Percentiles rank a stretch among this genome's conserved stretches.
phyloP scores from a whole-genome alignment of 768 basidiomycete genomes.

The Xerocomellus dryophilus region DNA sequence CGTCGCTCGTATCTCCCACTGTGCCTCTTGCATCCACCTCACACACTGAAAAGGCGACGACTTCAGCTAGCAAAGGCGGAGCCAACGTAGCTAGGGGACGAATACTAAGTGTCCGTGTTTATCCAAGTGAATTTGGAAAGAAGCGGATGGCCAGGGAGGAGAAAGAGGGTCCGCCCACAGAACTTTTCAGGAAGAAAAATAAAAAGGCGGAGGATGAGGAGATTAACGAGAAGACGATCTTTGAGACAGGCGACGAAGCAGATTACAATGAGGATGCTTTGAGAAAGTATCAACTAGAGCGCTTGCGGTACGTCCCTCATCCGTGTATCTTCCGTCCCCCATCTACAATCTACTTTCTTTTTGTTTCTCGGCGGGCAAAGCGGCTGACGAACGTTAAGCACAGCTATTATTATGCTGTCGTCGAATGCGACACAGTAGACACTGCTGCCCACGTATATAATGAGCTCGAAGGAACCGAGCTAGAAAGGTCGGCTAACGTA shows the following conservation, averaged over 20 bases:
- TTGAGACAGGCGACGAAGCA: constrained; percentile 63
- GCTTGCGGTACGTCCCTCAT: constrained; percentile 64
- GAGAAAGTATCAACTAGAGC: constrained; percentile 88
- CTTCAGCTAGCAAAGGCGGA: constrained; percentile 4
- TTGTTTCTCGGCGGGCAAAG: neutral
- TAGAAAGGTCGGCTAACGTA: constrained; percentile 95
- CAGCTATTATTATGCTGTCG: constrained; percentile 95
- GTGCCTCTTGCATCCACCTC: constrained; percentile 40
- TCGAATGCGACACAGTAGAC: constrained; percentile 77
- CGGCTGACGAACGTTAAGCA: constrained; percentile 11
- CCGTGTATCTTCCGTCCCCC: neutral
- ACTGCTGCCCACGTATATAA: constrained; percentile 76
- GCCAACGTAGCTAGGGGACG: constrained; percentile 52
- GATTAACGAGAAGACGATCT: constrained; percentile 60
- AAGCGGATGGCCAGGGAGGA: constrained; percentile 84
- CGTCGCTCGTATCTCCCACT: constrained; percentile 72
- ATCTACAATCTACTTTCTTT: neutral
- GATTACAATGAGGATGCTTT: constrained; percentile 88
- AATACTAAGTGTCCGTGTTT: constrained; percentile 76
- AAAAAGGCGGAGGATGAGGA: constrained; percentile 46
- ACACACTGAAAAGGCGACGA: constrained; percentile 13
- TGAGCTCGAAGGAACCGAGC: constrained; percentile 91
- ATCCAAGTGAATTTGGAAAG: constrained; percentile 93
- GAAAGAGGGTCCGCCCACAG: constrained; percentile 81
- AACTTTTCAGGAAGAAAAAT: constrained; percentile 66